Base-by-base conservation (phyloP, 2,329 filamentous ascomycete species). In the Passalora sequoiae region DNA sequence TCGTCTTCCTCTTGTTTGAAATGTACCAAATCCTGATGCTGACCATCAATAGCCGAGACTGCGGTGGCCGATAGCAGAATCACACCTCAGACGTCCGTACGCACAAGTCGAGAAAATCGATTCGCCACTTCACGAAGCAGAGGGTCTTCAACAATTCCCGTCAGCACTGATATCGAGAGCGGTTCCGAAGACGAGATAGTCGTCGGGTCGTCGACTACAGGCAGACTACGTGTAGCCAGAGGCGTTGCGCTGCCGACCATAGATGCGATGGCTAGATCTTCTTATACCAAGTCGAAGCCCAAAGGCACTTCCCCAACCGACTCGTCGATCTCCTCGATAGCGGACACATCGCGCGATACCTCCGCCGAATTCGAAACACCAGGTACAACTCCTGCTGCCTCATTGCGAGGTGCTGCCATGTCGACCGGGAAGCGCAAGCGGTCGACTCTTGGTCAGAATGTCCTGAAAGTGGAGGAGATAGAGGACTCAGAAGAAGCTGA, bases 281-380 rank as follows among this genome's bases (percentile, higher is more conserved):
- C 46, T 9, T 53, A 46, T 43, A 44, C 45, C 43, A 53, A 53
- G 38, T 22, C 51, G 16, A 41, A 38, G 17, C 22, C 43, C 8
- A 51, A 47, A 40, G 21, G 32, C 28, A 43, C 43, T 25, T 38
- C 46, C 27, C 47, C 55, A 8, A 51, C 46, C 21, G 47, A 55
- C 17, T 55, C 52, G 10, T 49, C 45, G 9, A 41, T 50, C 8
- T 54, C 54, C 3, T 57, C 59, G 4, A 35, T 49, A 17, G 48
- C 47, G 13, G 54, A 51, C 36, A 56, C 50, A 27, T 53, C 58
- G 7, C 53, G 69, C 40, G 69, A 69, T 41, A 66, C 68, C 4
- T 74, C 68, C 8, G 68, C 69, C 27, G 75, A 71, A 13, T 76
- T 74, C 55, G 79, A 78, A 46, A 84, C 81, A 3, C 80, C 80